Percentiles rank a stretch among this genome's conserved stretches.
Conservation (phyloP, 2,329 filamentous ascomycete genomes). For the Apiospora phragmitis region DNA sequence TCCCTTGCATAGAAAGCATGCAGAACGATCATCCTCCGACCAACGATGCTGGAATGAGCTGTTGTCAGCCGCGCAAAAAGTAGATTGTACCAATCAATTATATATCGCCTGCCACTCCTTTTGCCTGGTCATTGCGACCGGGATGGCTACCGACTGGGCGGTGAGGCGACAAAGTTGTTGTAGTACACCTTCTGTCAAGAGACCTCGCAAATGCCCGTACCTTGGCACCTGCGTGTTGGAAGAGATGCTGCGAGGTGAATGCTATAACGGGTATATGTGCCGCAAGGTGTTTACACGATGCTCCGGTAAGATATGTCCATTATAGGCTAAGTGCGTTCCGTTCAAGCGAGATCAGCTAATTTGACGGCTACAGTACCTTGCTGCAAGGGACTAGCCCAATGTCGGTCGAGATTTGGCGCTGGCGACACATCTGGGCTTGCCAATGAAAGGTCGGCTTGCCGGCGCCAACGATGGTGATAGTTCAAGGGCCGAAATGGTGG, state of each 20-base stretch:
- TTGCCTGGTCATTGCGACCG: background rate
- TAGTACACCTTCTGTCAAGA: background rate
- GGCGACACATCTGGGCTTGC: background rate
- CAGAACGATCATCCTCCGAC: background rate
- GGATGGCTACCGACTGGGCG: background rate
- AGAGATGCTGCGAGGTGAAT: background rate
- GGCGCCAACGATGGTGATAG: background rate
- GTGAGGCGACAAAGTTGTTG: background rate
- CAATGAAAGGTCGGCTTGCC: background rate
- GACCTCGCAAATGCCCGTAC: background rate
- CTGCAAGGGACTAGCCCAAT: background rate
- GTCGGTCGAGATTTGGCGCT: background rate
- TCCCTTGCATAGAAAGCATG: background rate
- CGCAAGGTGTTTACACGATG: background rate
- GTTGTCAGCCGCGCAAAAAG: background rate
- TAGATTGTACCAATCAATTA: background rate
- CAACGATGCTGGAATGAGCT: background rate
- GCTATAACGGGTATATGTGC: background rate
- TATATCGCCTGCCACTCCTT: background rate
- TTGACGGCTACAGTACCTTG: background rate
- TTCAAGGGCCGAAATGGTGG: conserved; percentile 2
- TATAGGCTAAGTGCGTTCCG: background rate
- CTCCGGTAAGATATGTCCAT: background rate
- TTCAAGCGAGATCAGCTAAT: background rate
- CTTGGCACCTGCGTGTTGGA: background rate